Base-by-base conservation (phyloP, 805 yeast species). In the Schwanniomyces sp. region DNA sequence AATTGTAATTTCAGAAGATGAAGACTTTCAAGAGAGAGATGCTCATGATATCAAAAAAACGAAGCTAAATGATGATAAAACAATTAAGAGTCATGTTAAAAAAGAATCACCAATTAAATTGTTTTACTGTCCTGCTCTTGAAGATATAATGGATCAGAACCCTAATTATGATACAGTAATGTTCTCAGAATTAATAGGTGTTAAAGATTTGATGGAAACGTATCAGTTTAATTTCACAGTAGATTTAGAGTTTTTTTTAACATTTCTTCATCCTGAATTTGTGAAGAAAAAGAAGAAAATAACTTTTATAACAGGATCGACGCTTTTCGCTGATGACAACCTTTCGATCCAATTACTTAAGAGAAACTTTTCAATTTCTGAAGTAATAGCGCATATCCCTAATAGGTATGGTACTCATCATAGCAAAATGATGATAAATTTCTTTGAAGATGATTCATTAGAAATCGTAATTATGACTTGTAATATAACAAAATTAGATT, bases 381-480 rank as follows among this genome's bases (percentile, higher is more conserved):
- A 67, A 47, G 56, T 78, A 1, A 53, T 72, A 11, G 75, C 70
- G 9, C 59, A 48, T 47, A 54, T 58, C 41, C 71, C 68, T 9
- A 69, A 51, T 50, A 53, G 60, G 26, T 76, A 47, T 54, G 78
- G 66, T n/a, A 63, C 66, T 3, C 91, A 86, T 60, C 92, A 86
- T 59, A 75, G 88, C 1, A 86, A 86, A 58, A 66, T 85, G 77
- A 81, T 85, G 73, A 65, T 86, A 11, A 85, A 85, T 55, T 66
- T 76, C 48, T 82, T 71, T 55, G 58, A 58, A 2, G 79, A 79
- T 51, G 67, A 66, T 14, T 62, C 75, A 0, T 61, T 75, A 28
- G 82, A 79, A 56, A 61, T 86, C 0, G 80, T 79, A 18, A 66
- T 85, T 21, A 79, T 84, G 61, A 80, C 89, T 1, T 75, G 79